phyloP scores from a whole-genome alignment of 2,329 filamentous ascomycete species.

The Rhinocladiella similis region DNA sequence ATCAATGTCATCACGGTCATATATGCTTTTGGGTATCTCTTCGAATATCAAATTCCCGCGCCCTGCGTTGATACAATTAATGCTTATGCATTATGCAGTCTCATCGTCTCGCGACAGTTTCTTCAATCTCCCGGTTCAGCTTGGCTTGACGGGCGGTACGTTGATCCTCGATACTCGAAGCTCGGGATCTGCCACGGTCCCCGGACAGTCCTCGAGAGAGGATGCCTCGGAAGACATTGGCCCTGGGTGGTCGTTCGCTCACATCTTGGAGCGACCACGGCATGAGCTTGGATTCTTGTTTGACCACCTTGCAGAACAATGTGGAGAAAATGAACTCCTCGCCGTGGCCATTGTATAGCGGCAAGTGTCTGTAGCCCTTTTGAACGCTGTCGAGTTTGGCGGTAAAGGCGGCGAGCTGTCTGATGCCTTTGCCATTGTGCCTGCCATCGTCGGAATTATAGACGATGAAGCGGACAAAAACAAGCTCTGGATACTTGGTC shows the following conservation, averaged over 20 bases:
- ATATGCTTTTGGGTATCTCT: constrained; percentile 28
- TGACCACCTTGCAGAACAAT: constrained; percentile 84
- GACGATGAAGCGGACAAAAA: constrained; percentile 91
- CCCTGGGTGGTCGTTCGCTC: constrained; percentile 17
- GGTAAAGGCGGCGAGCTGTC: constrained; percentile 81
- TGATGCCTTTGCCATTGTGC: constrained; percentile 63
- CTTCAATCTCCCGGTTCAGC: constrained; percentile 26
- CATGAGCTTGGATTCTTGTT: constrained; percentile 49
- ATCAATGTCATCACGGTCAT: constrained; percentile 23
- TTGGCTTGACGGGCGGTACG: constrained; percentile 15
- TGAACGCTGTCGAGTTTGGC: constrained; percentile 88
- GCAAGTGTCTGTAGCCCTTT: constrained; percentile 89
- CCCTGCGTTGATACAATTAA: constrained; percentile 20
- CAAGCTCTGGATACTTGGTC: constrained; percentile 90
- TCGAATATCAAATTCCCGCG: constrained; percentile 23
- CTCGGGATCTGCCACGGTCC: constrained; percentile 27
- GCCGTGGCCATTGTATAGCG: constrained; percentile 82
- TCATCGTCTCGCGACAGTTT: constrained; percentile 18
- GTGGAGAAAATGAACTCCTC: constrained; percentile 95
- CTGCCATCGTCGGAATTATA: constrained; percentile 80
- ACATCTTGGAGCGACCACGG: constrained; percentile 24
- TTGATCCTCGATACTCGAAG: constrained; percentile 20
- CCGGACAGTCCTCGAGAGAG: constrained; percentile 24
- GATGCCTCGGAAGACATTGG: constrained; percentile 24
- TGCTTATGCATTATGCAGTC: constrained; percentile 3